Evolutionary conservation across 805 yeast species (phyloP), one percentile per base, ranked within the genome.

Genomic region (Lipomyces yamanashiensis): DNA sequence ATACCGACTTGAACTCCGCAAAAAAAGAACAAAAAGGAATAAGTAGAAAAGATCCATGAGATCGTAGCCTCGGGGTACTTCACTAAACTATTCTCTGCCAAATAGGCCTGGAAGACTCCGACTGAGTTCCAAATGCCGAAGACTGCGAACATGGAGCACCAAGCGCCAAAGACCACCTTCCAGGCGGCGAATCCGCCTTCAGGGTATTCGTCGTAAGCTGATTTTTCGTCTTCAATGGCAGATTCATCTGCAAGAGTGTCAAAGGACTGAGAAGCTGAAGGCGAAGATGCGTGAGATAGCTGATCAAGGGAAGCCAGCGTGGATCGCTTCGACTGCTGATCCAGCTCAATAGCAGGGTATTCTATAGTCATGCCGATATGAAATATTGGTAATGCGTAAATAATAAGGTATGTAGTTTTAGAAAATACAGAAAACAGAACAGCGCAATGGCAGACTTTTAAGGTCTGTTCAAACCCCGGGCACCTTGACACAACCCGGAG

Each of bases 101-200:
- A 80, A 72, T 85, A 87, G 0, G 89, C 84, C 73, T 88, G 89
- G 48, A 88, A 79, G 0, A 86, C 87, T 59, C 92, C 91, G n/a
- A 83, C 58, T 34, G 68, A 56, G 71, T 88, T 88, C 74, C 86
- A 79, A 36, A 88, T 67, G 1, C 96, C 96, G 72, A 88, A 84
- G 3, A 84, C 79, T 49, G 83, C 81, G 7, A 84, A 72, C 64
- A 85, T 75, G 2, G 90, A 89, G 41, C 84, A 73, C 70, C 85
- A 84, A 0, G 87, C 80, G 1, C 88, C 88, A n/a, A 83, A 63
- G 2, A 83, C 73, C 0, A 85, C 85, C 5, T 80, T 78, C 73
- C 86, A 77, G 77, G 88, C 87, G 13, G 81, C 81, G 53, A 70
- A 71, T 1, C 88, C 85, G 1, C 85, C 83, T 52, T 87, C 88